Base-by-base conservation (phyloP, 495 filamentous ascomycete genomes). In the Rusavskia elegans region DNA sequence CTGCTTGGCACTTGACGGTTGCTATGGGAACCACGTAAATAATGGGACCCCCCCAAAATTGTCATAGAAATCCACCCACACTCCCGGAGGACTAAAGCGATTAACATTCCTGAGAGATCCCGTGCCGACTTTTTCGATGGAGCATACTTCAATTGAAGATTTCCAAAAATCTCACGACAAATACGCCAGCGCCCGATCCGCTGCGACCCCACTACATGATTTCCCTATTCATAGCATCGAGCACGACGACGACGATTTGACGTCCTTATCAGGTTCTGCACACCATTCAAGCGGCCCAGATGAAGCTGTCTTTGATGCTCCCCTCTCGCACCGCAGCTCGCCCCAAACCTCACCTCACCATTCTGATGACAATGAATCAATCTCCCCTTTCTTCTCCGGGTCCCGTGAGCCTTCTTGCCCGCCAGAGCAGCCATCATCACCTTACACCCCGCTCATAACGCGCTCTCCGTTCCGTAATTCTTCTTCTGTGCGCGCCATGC, bases 401-500 rank as follows among this genome's bases (percentile, higher is more conserved):
- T 27, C 41, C n/a, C 6, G 20, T 17, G 51, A 59, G n/a, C 48
- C 50, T 17, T 48, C 53, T 17, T 54, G 30, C 38, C 48, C 51
- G 16, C 29, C 46, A 1, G 48, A 45, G 36, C 59, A 48, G 7
- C 10, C 16, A 1, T 42, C 55, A n/a, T 56, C 59, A 19, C 59
- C 59, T 7, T 53, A 51, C 39, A 57, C 57, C 3, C 59, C 59
- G 36, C 37, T 59, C 25, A 55, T 55, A 39, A 49, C 27, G 10
- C 54, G 54, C 27, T 65, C 73, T 1, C 71, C 69, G 8, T 85
- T 84, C 56, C 72, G 81, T 48, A 85, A 85, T 9, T 80, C 85
- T 0, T 87, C 83, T 36, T 85, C 82, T 0, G 80, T 90, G 8
- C 74, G 80, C 37, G 82, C 82, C 1, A 80, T 92, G 69, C 85